Conservation (phyloP, 305 asterid genomes). For the Caryopteris hybrid region DNA sequence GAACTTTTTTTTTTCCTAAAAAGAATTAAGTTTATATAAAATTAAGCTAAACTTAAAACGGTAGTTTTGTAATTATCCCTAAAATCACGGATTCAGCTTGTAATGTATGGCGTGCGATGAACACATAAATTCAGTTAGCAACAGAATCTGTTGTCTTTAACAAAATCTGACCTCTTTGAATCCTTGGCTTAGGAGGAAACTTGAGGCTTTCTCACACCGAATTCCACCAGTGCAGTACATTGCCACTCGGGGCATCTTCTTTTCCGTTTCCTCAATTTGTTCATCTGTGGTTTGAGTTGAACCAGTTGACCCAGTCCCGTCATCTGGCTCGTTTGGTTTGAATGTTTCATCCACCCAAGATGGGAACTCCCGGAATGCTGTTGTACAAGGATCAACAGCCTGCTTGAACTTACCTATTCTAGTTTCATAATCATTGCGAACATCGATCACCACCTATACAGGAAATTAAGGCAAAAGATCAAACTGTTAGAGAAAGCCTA, state of each 20-base stretch:
- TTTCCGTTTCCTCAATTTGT: conserved; percentile 34
- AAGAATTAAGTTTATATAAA: no score
- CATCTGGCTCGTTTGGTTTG: conserved; percentile 31
- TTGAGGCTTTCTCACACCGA: conserved; percentile 95
- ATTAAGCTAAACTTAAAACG: no score
- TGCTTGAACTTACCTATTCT: conserved; percentile 89
- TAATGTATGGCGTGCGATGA: not conserved
- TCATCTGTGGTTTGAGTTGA: conserved; percentile 28
- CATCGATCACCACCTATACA: conserved; percentile 81
- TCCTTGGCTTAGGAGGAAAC: conserved; percentile 81
- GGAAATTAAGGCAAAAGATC: not conserved
- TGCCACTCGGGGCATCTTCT: conserved; percentile 71
- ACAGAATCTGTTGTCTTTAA: not conserved
- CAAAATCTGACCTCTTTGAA: conserved; percentile 44
- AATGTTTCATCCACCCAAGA: conserved; percentile 72
- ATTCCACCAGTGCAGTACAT: conserved; percentile 99
- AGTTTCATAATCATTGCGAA: conserved; percentile 90
- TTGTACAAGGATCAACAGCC: conserved; percentile 88
- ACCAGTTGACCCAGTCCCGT: conserved; percentile 24
- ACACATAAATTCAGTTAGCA: conserved; percentile 24
- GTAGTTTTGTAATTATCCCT: not conserved
- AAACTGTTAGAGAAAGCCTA: not conserved
- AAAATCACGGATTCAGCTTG: not conserved
- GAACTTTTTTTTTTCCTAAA: no score
- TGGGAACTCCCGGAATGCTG: conserved; percentile 87